These are phyloP conservation scores for Neurospora africana DNA, from an alignment of 495 filamentous ascomycete species.

Conservation along the genomic window DNA sequence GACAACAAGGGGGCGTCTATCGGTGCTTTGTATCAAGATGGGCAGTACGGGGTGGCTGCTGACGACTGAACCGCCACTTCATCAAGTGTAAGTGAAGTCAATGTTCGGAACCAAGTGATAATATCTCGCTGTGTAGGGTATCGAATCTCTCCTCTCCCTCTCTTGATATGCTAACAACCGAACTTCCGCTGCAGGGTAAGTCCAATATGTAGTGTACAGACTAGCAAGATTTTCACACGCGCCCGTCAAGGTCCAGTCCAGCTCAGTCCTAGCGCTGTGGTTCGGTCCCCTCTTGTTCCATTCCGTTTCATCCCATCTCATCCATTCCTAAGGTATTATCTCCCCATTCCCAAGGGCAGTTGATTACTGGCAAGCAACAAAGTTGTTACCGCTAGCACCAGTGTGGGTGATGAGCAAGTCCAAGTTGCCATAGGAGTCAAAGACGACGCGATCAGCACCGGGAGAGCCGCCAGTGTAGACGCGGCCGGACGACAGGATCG, in stretches of 20 bases:
- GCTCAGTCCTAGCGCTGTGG: neutral
- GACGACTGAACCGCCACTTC: slow-evolving; percentile 5
- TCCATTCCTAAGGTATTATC: neutral
- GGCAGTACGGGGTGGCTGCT: slow-evolving; percentile 23
- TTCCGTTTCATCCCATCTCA: neutral
- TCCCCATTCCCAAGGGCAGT: neutral
- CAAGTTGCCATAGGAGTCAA: slow-evolving; percentile 41
- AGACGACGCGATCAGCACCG: slow-evolving; percentile 62
- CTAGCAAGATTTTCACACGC: neutral
- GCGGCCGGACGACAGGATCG: slow-evolving; percentile 43
- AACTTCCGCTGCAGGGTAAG: neutral
- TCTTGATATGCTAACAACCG: neutral
- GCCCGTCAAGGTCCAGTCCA: neutral
- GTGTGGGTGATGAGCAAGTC: slow-evolving; percentile 59
- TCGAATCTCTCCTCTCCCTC: neutral
- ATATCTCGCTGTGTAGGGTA: neutral
- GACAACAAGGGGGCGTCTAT: slow-evolving; percentile 55
- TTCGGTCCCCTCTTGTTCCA: neutral
- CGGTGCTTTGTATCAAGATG: slow-evolving; percentile 48
- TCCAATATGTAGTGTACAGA: neutral
- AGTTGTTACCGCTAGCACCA: slow-evolving; percentile 54
- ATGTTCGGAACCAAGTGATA: neutral
- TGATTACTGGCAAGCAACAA: slow-evolving; percentile 42
- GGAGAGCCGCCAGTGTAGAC: slow-evolving; percentile 56
- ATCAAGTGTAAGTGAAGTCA: neutral